These are phyloP conservation scores for Chlorella sp. DNA, from an alignment of 139 green algal species.

Conservation along the genomic window DNA sequence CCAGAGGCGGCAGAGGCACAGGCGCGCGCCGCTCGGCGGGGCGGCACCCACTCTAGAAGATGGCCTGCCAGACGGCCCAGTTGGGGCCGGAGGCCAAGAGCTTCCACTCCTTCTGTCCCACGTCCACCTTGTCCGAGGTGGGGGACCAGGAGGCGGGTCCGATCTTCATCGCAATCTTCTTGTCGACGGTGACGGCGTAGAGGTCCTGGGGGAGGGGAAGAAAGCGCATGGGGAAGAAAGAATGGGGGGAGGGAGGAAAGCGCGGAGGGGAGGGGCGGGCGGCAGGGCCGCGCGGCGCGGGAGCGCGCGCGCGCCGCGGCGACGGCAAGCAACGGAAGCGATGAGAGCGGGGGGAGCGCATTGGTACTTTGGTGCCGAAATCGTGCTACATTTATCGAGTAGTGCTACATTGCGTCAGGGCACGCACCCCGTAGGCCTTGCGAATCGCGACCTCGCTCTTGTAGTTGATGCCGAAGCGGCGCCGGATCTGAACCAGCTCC, in stretches of 20 bases:
- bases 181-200: constrained; percentile 86
- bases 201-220: too few relatives aligned
- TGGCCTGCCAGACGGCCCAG: constrained; percentile 83
- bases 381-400: too few relatives aligned
- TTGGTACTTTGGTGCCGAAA: too few relatives aligned
- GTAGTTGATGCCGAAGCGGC: constrained; percentile 63
- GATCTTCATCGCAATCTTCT: constrained; percentile 79
- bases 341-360: too few relatives aligned
- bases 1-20: background rate
- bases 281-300: too few relatives aligned
- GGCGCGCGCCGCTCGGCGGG: background rate
- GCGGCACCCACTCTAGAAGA: constrained; percentile 20
- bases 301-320: too few relatives aligned
- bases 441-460: constrained; percentile 69
- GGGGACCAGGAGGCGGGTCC: constrained; percentile 66
- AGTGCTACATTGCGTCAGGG: too few relatives aligned
- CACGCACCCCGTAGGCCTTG: constrained; percentile 58
- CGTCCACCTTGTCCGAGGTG: constrained; percentile 52
- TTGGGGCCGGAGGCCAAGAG: constrained; percentile 63
- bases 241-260: too few relatives aligned
- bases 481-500: constrained; percentile 76
- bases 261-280: too few relatives aligned
- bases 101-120: constrained; percentile 68
- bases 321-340: too few relatives aligned
- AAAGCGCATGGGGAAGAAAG: too few relatives aligned